Base-by-base conservation (phyloP, 164 flowering plant species). In the Saururus chinensis region DNA sequence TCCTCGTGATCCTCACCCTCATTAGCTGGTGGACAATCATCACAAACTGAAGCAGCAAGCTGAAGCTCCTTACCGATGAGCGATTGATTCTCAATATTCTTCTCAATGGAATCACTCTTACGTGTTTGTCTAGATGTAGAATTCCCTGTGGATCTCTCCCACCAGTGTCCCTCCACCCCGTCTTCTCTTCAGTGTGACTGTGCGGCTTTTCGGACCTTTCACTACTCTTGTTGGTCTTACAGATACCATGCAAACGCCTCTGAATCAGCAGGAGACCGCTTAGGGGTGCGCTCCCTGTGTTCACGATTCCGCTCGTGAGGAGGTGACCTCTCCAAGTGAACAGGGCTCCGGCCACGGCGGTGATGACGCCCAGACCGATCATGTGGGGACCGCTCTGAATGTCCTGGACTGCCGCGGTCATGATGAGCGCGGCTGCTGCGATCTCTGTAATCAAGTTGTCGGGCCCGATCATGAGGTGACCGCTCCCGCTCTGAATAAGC, bases 1-100 rank as follows among this genome's bases (percentile, higher is more conserved):
- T 87, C 97, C 68, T 90, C 97, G 25, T 68, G 72, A 61, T 70
- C 73, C 53, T 73, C 89, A 61, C 70, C 73, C 53, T 73, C 89
- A 78, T 69, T 68, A 30, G 61, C 81, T 66, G 65, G 73, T 64
- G 73, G 64, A 51, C 66, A 62, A 66, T 80, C 95, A 58, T 59
- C 63, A 69, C 66, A 59, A 59, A 63, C 67, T 21, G 51, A 57
- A 37, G 30, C 26, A 25, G 71, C 48, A 67, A 68, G 74, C 62
- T 75, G 74, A 51, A 67, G 26, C 61, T 51, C 66, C 51, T 80
- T 82, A 60, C 76, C 82, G 59, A 66, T 69, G 26, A 53, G 74
- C 61, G 65, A 25, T 61, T 68, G 76, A 66, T 57, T 68, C 56
- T 55, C 67, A 17, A 51, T 67, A 60, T 22, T 66, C 60, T 64